Conservation (phyloP, 2,329 filamentous ascomycete species). For the Gremmenia infestans region DNA sequence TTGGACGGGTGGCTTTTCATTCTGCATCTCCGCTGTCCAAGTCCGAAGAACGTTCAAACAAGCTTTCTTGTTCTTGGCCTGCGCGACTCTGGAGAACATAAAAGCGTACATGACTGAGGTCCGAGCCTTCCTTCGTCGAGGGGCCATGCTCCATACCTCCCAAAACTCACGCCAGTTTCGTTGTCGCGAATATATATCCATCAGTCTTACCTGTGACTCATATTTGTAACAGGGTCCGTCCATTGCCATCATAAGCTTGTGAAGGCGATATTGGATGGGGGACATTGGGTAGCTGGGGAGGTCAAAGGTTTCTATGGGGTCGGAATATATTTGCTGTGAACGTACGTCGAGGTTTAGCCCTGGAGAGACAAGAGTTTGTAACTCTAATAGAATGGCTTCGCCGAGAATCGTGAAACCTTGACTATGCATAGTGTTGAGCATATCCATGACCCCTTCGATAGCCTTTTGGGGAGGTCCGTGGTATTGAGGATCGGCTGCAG, state of each 20-base stretch:
- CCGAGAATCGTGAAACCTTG: conserved; percentile 37
- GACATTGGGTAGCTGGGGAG: conserved; percentile 17
- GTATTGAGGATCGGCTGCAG: conserved; percentile 23
- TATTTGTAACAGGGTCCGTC: conserved; percentile 39
- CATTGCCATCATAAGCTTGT: conserved; percentile 42
- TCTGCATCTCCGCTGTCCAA: conserved; percentile 54
- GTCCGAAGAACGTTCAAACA: conserved; percentile 46
- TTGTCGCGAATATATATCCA: conserved; percentile 43
- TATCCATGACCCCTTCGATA: conserved; percentile 33
- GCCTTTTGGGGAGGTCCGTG: conserved; percentile 1
- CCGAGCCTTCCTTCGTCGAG: conserved; percentile 45
- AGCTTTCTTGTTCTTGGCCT: conserved; percentile 37
- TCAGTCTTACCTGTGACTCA: conserved; percentile 36
- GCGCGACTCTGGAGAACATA: conserved; percentile 46
- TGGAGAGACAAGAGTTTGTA: conserved; percentile 22
- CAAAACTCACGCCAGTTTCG: conserved; percentile 54
- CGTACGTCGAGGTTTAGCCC: not conserved
- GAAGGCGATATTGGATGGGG: conserved; percentile 30
- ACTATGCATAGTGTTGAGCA: conserved; percentile 38
- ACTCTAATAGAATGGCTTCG: conserved; percentile 25
- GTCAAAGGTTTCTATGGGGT: conserved; percentile 19
- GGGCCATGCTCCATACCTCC: conserved; percentile 53
- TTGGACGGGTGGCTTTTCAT: conserved; percentile 47
- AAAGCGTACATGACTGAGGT: conserved; percentile 50
- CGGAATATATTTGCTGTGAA: conserved; percentile 28